A percentile compares a stretch with the other conserved stretches of the same genome.
Evolutionary conservation across 148 eudicot genomes (phyloP).

Genomic region (Cornus suecica): DNA sequence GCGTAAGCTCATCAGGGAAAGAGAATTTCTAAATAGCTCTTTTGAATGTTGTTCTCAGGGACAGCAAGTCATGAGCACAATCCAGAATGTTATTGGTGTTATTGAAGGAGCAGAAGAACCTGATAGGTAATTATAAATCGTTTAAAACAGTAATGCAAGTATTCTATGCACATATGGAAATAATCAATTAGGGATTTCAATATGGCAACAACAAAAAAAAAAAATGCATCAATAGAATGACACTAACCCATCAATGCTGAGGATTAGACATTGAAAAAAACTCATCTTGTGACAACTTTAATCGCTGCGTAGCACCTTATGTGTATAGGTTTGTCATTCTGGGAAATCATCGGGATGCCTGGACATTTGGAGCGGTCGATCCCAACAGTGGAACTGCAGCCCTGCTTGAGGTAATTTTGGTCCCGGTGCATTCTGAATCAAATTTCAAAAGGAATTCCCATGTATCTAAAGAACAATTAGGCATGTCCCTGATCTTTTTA

Average conservation of each 20-base stretch:
- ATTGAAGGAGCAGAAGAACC: slow-evolving; percentile 62
- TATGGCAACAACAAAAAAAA: neutral
- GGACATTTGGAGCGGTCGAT: slow-evolving; percentile 77
- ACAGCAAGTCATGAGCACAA: slow-evolving; percentile 41
- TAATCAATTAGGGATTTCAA: neutral
- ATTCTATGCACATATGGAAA: neutral
- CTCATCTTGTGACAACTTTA: neutral
- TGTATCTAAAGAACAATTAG: too few relatives aligned
- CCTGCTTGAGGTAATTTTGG: slow-evolving; percentile 46
- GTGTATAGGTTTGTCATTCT: slow-evolving; percentile 49
- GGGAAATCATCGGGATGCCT: slow-evolving; percentile 69
- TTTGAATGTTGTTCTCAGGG: slow-evolving; percentile 32
- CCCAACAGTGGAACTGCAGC: slow-evolving; percentile 74
- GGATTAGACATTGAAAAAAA: neutral
- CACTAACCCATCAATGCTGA: neutral
- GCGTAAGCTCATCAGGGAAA: neutral
- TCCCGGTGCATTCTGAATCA: neutral
- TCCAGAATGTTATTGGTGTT: slow-evolving; percentile 56
- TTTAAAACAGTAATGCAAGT: neutral
- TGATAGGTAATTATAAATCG: slow-evolving; percentile 35
- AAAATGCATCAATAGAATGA: neutral
- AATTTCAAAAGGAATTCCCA: too few relatives aligned
- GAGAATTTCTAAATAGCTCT: neutral
- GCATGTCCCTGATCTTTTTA: too few relatives aligned
- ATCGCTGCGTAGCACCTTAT: neutral